Evolutionary conservation across 2,329 filamentous ascomycete species (phyloP), one percentile per base, ranked within the genome.

Genomic region (Sporothrix dimorphospora): DNA sequence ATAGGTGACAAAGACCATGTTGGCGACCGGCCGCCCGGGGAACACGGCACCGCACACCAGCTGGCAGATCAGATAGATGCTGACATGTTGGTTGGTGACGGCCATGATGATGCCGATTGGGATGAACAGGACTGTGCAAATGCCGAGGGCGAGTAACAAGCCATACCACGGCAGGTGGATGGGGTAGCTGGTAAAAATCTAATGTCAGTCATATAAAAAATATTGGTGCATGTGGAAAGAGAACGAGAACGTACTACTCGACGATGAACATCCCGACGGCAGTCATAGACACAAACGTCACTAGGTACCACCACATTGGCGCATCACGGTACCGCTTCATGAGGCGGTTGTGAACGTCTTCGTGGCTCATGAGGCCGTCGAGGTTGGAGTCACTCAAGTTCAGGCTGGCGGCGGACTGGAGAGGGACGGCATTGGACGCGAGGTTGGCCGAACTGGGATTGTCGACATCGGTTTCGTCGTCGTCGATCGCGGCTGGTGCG

Each of bases 21-120:
- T 96, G 68, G 93, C 94, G 12, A 97, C 92, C 0, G 94, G 94
- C 0, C 92, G 90, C 38, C 94, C 94, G 0, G 93, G 93, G 79
- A 97, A 97, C 19, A 94, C 85, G 68, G 88, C 90, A 70, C 94
- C 94, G 75, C 92, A 95, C 75, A 96, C 90, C 72, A 97, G 87
- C 81, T 96, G 93, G 79, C 93, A 95, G 77, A 96, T 92, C 47
- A 96, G 86, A 79, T 95, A 96, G 75, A 95, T 93, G 80, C 91
- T 93, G 80, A 90, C 93, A 80, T 96, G 92, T 79, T 95, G 93
- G 79, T 96, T 97, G 11, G 94, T 97, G 76, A 97, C 93, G 19
- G 93, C 94, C 92, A 96, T 97, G 77, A 97, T 92, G 79, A 97
- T 96, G 73, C 94, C 94, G 75, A 96, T 95, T 12, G 94, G 94